A percentile compares a stretch with the other conserved stretches of the same genome.
phyloP scores from a whole-genome alignment of 2,329 filamentous ascomycete species.

The Talaromyces islandicus region DNA sequence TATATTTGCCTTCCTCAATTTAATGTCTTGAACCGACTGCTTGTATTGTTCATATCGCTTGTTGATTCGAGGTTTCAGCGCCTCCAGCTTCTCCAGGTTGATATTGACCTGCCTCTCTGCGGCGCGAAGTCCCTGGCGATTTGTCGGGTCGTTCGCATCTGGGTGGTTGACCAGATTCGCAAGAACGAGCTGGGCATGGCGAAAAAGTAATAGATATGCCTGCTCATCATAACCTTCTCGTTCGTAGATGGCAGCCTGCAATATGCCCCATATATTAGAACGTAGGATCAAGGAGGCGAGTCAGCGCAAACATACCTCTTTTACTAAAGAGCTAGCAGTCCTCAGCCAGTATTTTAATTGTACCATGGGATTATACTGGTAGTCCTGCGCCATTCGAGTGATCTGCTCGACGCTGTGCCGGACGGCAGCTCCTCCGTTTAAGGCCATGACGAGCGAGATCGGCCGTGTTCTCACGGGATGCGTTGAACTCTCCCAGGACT shows the following conservation, averaged over 20 bases:
- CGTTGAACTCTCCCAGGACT: neutral
- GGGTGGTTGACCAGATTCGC: conserved; percentile 71
- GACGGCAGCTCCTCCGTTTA: conserved; percentile 27
- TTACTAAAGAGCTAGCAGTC: conserved; percentile 69
- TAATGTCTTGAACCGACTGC: conserved; percentile 43
- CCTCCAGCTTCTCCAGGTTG: conserved; percentile 67
- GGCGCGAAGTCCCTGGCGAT: conserved; percentile 46
- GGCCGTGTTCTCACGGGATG: neutral
- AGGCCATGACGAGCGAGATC: conserved; percentile 10
- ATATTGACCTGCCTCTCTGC: conserved; percentile 58
- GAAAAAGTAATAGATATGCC: conserved; percentile 85
- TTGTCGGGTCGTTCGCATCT: conserved; percentile 60
- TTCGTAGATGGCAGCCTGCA: conserved; percentile 75
- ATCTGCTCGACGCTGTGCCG: conserved; percentile 75
- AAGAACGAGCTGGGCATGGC: conserved; percentile 79
- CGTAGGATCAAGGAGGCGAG: neutral
- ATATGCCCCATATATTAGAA: neutral
- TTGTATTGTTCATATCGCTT: conserved; percentile 64
- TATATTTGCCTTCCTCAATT: conserved; percentile 32
- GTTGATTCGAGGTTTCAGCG: conserved; percentile 72
- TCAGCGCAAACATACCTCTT: conserved; percentile 60
- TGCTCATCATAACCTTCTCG: conserved; percentile 79
- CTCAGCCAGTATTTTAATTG: conserved; percentile 76
- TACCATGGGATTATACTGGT: conserved; percentile 72
- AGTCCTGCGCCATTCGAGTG: conserved; percentile 66